Evolutionary conservation across 768 basidiomycete genomes (phyloP), one percentile per base, ranked within the genome.

Genomic region (Leccinum sublutescens): DNA sequence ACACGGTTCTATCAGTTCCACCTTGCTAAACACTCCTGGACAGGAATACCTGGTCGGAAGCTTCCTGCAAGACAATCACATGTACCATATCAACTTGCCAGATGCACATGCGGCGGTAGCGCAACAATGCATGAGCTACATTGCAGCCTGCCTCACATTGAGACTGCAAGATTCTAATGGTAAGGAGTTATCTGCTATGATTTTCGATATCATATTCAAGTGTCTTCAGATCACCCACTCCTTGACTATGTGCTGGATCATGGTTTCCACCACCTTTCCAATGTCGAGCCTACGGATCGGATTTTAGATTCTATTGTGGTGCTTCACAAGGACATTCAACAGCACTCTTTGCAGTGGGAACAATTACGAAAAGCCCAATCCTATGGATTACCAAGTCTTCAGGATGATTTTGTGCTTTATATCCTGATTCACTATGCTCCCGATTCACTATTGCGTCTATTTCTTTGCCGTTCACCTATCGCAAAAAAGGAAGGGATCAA

Each of bases 171-270:
- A 0, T 0, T 19, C 5, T 43, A 5, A 43, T 11, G 43, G 43
- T 43, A 43, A 43, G 43, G 43, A 11, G 2, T 43, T 9, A 11
- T 43, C 4, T 43, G n/a, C n/a, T 5, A 19, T 5, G 3, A 11
- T 19, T 43, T 43, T 10, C 0, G 5, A 11, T 5, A 2, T 11
- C n/a, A 43, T 10, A 19, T 43, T 43, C 10, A 19, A 43, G n/a
- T 19, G 43, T 11, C n/a, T 19, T 19, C n/a, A 43, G 43, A 19
- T 10, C n/a, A 43, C 5, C 43, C n/a, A 11, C n/a, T 43, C n/a
- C 2, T 43, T 19, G 10, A 19, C 8, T 19, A 43, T 19, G n/a
- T 11, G 0, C 2, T 43, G 10, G 0, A 0, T 14, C 1, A 0
- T 15, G 21, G 47, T 1, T 48, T 23, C 12, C 6, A 1, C 3